These are phyloP conservation scores for Penicillium vulpinum DNA, from an alignment of 2,329 filamentous ascomycete genomes.

Conservation along the genomic window DNA sequence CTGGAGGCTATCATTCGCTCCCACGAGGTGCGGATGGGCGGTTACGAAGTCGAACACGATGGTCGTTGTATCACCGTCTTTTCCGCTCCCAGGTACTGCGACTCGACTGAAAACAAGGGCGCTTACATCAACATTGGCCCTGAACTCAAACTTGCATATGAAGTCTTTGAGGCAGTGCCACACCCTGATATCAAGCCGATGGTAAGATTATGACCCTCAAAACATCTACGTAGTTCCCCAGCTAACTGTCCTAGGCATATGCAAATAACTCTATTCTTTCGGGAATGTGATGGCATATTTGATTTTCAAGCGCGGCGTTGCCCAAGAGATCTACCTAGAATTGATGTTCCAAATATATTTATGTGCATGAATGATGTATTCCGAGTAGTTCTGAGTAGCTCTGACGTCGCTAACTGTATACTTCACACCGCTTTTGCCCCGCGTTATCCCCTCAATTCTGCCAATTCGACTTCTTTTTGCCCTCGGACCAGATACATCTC, in stretches of 20 bases:
- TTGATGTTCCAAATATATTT: slow-evolving; percentile 18
- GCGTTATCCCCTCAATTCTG: slow-evolving; percentile 17
- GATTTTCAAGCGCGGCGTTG: slow-evolving; percentile 28
- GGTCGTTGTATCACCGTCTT: slow-evolving; percentile 97
- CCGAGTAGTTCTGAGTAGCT: slow-evolving; percentile 3
- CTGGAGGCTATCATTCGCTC: slow-evolving; percentile 93
- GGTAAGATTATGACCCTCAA: slow-evolving; percentile 44
- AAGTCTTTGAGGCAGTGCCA: slow-evolving; percentile 94
- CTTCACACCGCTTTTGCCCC: slow-evolving; percentile 23
- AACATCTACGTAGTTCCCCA: neutral
- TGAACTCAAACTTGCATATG: slow-evolving; percentile 86
- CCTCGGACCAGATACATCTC: slow-evolving; percentile 10
- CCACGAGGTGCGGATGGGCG: slow-evolving; percentile 97
- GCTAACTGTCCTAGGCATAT: slow-evolving; percentile 62
- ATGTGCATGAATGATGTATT: slow-evolving; percentile 12
- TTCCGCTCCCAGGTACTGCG: slow-evolving; percentile 95
- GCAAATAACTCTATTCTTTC: slow-evolving; percentile 80
- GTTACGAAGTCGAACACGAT: slow-evolving; percentile 97
- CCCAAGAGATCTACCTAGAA: slow-evolving; percentile 24
- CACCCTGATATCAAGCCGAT: slow-evolving; percentile 96
- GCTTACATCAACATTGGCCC: slow-evolving; percentile 96
- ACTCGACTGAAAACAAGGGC: slow-evolving; percentile 96
- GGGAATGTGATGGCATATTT: slow-evolving; percentile 56
- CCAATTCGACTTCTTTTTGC: slow-evolving; percentile 16
- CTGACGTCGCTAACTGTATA: slow-evolving; percentile 8